Base-by-base conservation (phyloP, 805 yeast genomes). In the Candida ovalis region DNA sequence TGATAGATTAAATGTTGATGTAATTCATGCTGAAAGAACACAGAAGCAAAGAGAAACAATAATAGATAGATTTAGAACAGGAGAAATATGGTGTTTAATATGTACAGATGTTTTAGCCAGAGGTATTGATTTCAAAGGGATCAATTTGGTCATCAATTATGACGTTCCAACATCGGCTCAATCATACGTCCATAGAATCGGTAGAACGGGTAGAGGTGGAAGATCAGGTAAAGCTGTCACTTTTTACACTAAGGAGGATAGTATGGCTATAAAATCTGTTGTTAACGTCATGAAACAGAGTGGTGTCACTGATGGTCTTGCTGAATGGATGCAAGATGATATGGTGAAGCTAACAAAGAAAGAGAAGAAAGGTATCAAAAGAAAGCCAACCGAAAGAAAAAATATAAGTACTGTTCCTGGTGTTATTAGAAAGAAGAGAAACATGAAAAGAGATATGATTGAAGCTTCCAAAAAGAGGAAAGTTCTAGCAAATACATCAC, bases 151-250 rank as follows among this genome's bases (percentile, higher is more conserved):
- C 37, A 88, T 94, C 56, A 94, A 94, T 69, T 94, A 94, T 66
- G 99, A 94, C 68, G 96, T 94, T 12, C 99, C 99, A 17, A 87
- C 82, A 59, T 80, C 86, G 40, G 89, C 97, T 0, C 97, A 92
- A 67, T 85, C 96, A 0, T 94, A 94, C 65, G 97, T 94, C 41
- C 99, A 94, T 68, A 81, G 99, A 71, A 88, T 94, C 60, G 99
- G 99, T 68, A 86, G 99, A 75, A 92, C 99, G 2, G 99, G 99
- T 57, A 84, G 99, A 76, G 96, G 89, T 46, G 96, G 96, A 1
- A 81, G 86, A 51, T 60, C 70, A 8, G 99, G 99, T 48, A 77
- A 77, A 57, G 97, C 98, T 0, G 80, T 94, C 18, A 94, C 99
- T 0, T 84, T 91, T 55, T 94, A 87, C 71, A 92, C 99, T 23